Conservation (phyloP, 2,329 filamentous ascomycete species). For the Zelopaecilomyces penicillatus region DNA sequence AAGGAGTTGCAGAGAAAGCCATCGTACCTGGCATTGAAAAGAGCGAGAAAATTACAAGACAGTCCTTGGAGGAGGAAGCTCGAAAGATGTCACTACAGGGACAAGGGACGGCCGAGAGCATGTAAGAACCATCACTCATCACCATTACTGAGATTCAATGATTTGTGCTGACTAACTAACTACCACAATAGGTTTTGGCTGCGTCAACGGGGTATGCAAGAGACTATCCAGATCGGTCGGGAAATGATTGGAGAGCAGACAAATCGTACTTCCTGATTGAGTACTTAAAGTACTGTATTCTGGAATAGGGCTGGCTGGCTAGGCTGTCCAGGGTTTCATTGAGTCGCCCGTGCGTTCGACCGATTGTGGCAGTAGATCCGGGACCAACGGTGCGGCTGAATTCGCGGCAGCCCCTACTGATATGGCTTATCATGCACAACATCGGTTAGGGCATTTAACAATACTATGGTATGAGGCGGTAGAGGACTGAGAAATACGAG, state of each 20-base stretch:
- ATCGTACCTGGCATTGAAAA: conserved; percentile 35
- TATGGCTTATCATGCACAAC: too few species aligned
- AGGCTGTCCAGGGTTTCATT: neutral
- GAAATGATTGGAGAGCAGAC: conserved; percentile 43
- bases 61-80: conserved; percentile 56
- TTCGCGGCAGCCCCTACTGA: too few species aligned
- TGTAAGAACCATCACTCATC: conserved; percentile 26
- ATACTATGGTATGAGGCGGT: too few species aligned
- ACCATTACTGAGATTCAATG: neutral
- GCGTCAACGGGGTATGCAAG: conserved; percentile 48
- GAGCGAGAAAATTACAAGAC: conserved; percentile 56
- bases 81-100: conserved; percentile 41
- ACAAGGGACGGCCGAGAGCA: conserved; percentile 42
- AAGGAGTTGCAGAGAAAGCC: conserved; percentile 43
- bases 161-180: conserved; percentile 6
- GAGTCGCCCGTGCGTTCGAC: too few species aligned
- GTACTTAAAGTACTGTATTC: neutral
- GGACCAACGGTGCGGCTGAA: too few species aligned
- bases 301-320: neutral
- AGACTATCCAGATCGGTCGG: conserved; percentile 49
- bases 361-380: too few species aligned
- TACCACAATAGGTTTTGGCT: conserved; percentile 48
- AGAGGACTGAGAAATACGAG: too few species aligned
- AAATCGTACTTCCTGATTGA: conserved; percentile 7
- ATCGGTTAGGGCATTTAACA: too few species aligned